Percentiles rank a stretch among this genome's conserved stretches.
These are phyloP conservation scores for Coemansia sp. DNA, from an alignment of 192 early-diverging fungal genomes.

Conservation along the genomic window DNA sequence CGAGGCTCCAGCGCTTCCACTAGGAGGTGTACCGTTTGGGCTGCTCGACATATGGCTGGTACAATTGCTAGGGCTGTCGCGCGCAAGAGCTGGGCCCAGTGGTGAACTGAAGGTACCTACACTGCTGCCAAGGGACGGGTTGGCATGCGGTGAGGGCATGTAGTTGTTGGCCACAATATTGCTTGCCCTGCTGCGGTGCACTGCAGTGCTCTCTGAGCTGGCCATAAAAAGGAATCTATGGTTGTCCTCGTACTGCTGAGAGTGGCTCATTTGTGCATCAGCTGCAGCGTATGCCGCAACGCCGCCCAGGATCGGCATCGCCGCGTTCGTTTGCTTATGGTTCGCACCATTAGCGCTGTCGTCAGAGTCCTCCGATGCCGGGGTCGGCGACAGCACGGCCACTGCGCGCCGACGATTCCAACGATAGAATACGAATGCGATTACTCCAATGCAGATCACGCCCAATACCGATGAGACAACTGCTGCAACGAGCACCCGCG, in stretches of 20 bases:
- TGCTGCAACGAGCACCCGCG: constrained; percentile 55
- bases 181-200: constrained; percentile 4
- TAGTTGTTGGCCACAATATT: constrained; percentile 39
- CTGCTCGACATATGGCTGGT: not conserved
- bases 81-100: not conserved
- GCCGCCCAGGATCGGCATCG: not conserved
- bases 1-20: not conserved
- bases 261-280: constrained; percentile 12
- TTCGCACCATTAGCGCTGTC: constrained; percentile 6
- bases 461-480: constrained; percentile 55
- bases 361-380: not conserved
- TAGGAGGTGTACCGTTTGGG: not conserved
- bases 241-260: constrained; percentile 14
- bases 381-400: not conserved
- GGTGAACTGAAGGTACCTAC: constrained; percentile 7
- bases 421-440: constrained; percentile 44
- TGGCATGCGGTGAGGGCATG: constrained; percentile 23
- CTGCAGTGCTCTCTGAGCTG: constrained; percentile 8
- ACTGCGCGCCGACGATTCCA: constrained; percentile 32
- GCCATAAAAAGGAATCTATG: constrained; percentile 3
- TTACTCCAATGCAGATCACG: constrained; percentile 48
- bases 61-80: not conserved
- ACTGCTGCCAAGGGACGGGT: constrained; percentile 36
- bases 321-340: not conserved
- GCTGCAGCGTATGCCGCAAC: not conserved